Evolutionary conservation across 495 filamentous ascomycete species (phyloP).

Genomic region (Emericellopsis terricola): DNA sequence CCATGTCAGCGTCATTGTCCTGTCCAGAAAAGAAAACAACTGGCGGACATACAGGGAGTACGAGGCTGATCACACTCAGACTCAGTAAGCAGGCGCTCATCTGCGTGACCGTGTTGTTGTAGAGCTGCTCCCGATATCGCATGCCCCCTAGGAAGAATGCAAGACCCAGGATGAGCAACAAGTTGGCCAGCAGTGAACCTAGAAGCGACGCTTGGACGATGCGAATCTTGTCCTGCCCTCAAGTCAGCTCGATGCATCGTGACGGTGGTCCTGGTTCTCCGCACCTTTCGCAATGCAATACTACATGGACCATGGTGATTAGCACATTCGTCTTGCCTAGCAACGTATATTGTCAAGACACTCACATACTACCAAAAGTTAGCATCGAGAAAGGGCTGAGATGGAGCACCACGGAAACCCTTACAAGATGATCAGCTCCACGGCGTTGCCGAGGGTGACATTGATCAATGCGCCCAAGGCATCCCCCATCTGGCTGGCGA

Average conservation of each 20-base stretch:
- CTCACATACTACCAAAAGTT: constrained; percentile 2
- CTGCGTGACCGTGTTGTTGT: constrained; percentile 87
- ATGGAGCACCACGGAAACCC: background rate
- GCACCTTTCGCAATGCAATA: too few species aligned
- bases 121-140: constrained; percentile 79
- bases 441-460: constrained; percentile 78
- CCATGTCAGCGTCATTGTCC: constrained; percentile 1
- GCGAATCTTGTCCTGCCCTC: constrained; percentile 53
- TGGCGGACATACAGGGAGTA: constrained; percentile 40
- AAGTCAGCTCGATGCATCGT: constrained; percentile 12
- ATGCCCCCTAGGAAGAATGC: constrained; percentile 74
- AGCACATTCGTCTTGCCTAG: too few species aligned
- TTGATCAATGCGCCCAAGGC: constrained; percentile 69
- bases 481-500: constrained; percentile 61
- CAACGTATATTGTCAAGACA: too few species aligned
- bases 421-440: constrained; percentile 41
- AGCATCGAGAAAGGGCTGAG: too few species aligned
- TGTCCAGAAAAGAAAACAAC: background rate
- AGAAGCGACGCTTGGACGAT: constrained; percentile 81
- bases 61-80: constrained; percentile 70
- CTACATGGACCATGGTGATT: constrained; percentile 12
- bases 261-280: background rate
- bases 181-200: constrained; percentile 74
- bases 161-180: constrained; percentile 82
- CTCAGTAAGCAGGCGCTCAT: constrained; percentile 88